phyloP scores from a whole-genome alignment of 352 stramenopile species.

The Pythium pyrilobum region DNA sequence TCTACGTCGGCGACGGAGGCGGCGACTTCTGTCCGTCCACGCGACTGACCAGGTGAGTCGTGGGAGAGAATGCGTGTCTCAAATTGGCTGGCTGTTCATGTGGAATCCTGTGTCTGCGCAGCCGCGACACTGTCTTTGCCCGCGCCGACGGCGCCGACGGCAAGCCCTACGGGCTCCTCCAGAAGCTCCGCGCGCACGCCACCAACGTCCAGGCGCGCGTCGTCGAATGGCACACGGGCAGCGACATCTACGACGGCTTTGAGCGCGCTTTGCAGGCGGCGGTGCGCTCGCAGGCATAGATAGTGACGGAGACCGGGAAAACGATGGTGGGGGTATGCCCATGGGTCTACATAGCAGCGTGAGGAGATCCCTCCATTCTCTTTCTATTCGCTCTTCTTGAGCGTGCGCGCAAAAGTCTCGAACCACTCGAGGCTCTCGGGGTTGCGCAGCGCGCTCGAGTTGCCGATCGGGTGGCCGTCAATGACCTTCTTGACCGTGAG shows the following conservation, averaged over 20 bases:
- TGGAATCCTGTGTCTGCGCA: slow-evolving; percentile 15
- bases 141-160: slow-evolving; percentile 40
- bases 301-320: too few relatives aligned
- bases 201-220: slow-evolving; percentile 38
- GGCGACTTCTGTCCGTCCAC: slow-evolving; percentile 69
- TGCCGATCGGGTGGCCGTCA: slow-evolving; percentile 47
- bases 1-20: slow-evolving; percentile 70
- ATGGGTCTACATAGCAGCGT: too few relatives aligned
- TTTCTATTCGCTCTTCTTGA: slow-evolving; percentile 6
- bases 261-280: slow-evolving; percentile 9
- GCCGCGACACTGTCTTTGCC: slow-evolving; percentile 60
- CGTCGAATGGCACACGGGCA: slow-evolving; percentile 52
- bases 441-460: slow-evolving; percentile 64
- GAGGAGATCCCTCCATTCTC: background rate
- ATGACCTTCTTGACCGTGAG: slow-evolving; percentile 78
- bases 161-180: slow-evolving; percentile 49
- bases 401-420: slow-evolving; percentile 32
- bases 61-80: background rate
- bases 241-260: slow-evolving; percentile 59
- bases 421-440: slow-evolving; percentile 61
- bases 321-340: too few relatives aligned
- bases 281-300: background rate
- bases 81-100: background rate
- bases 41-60: slow-evolving; percentile 40
- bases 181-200: slow-evolving; percentile 31